Conservation (phyloP, 352 stramenopile genomes). For the Phytophthora megakarya region DNA sequence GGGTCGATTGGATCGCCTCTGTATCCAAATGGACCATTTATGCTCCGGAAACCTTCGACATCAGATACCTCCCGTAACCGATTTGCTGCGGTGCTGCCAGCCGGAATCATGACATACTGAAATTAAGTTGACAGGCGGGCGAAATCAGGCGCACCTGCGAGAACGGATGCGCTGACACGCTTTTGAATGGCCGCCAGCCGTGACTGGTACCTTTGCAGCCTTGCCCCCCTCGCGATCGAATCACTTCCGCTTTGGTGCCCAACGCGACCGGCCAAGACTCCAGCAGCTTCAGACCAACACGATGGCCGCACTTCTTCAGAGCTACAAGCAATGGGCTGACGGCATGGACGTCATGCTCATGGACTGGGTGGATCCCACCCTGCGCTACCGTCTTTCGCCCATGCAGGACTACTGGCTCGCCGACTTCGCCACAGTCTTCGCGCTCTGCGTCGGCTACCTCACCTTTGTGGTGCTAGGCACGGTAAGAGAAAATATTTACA, state of each 20-base stretch:
- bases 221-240: conserved; percentile 7
- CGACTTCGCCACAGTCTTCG: conserved; percentile 44
- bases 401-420: conserved; percentile 42
- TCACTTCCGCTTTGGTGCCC: conserved; percentile 38
- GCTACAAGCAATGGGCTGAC: conserved; percentile 43
- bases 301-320: conserved; percentile 43
- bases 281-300: conserved; percentile 20
- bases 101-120: neutral
- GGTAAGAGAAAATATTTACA: conserved; percentile 16
- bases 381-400: conserved; percentile 38
- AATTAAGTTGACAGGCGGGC: neutral
- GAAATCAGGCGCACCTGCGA: conserved; percentile 27
- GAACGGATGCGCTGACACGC: conserved; percentile 22
- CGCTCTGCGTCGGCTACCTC: conserved; percentile 67
- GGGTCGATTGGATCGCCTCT: conserved; percentile 2
- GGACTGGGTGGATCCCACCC: conserved; percentile 45
- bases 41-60: neutral
- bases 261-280: conserved; percentile 21
- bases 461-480: conserved; percentile 63
- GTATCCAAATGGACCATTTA: conserved; percentile 14
- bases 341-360: conserved; percentile 42
- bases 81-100: conserved; percentile 10
- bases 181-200: conserved; percentile 41
- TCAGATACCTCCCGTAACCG: conserved; percentile 14
- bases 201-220: conserved; percentile 32